A percentile compares a stretch with the other conserved stretches of the same genome.
These are phyloP conservation scores for Amanita inopinata DNA, from an alignment of 768 basidiomycete genomes.

Conservation along the genomic window DNA sequence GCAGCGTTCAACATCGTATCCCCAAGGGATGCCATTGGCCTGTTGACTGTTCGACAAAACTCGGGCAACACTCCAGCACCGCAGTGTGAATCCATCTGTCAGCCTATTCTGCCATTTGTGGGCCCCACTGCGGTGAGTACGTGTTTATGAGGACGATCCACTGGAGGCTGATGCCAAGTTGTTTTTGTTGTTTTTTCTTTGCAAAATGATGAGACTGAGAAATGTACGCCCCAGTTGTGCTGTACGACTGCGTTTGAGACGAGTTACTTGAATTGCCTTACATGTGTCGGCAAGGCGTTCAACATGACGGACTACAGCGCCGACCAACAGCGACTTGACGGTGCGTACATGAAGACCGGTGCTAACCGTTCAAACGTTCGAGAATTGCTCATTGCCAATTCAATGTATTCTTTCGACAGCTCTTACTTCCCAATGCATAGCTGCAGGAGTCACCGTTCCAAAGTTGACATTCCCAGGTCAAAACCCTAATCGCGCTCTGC, in stretches of 20 bases:
- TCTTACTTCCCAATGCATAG: not conserved
- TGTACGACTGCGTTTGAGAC: conserved; percentile 1
- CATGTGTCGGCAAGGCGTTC: conserved; percentile 2
- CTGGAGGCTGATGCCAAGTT: too few species aligned
- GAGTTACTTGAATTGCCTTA: conserved; percentile 3
- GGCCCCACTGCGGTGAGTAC: too few species aligned
- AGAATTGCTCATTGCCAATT: not conserved
- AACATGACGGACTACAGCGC: not conserved
- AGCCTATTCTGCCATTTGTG: too few species aligned
- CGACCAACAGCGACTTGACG: not conserved
- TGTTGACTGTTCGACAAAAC: too few species aligned
- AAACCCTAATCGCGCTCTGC: conserved; percentile 17
- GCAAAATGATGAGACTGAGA: not conserved
- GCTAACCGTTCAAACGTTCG: not conserved
- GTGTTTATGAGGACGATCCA: too few species aligned
- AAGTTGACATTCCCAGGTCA: conserved; percentile 21
- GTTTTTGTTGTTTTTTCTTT: too few species aligned
- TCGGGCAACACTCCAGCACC: too few species aligned
- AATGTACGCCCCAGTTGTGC: conserved; percentile 1
- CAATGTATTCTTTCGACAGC: not conserved
- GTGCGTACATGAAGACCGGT: not conserved
- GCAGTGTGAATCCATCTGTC: too few species aligned
- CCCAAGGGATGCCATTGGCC: too few species aligned
- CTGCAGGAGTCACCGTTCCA: conserved; percentile 12
- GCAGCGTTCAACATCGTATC: too few species aligned